Base-by-base conservation (phyloP, 2,329 filamentous ascomycete genomes). In the Cladorrhinum sp. region DNA sequence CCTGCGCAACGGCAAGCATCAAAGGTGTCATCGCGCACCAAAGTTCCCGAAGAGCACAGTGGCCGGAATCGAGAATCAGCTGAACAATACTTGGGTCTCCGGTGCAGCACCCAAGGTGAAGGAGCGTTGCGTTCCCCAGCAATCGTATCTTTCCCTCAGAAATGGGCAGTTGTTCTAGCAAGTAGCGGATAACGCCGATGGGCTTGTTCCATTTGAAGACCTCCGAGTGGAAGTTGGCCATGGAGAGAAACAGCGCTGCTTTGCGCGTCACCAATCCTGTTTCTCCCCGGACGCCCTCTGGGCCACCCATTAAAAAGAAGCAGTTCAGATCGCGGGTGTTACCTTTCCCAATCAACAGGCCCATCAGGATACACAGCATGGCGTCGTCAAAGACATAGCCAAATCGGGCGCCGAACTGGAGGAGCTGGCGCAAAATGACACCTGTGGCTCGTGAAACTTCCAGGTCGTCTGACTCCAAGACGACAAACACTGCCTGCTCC, bases 41-140 rank as follows among this genome's bases (percentile, higher is more conserved):
- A 46, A 28, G 24, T 14, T 18, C 55, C 7, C n/a, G 36, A 39
- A 20, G 23, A 18, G 16, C 14, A 20, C 23, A 49, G 9, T 28
- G 18, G 12, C 55, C 55, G 3, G 9, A 26, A 48, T 23, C 36
- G 16, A 57, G 39, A n/a, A 57, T 26, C 6, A 49, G 23, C 9
- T 48, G 21, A 16, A 48, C 36, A 21, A 48, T 48, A 18, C 16
- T 28, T 21, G 36, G 28, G 16, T 57, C 55, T 24, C 55, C 55
- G 8, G 26, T 57, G 55, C 9, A 16, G 28, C 55, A 57, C 20
- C 30, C 55, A 30, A 57, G 55, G 49, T 57, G 55, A 24, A 57
- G 55, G 24, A 57, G 55, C 36, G 55, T 57, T 14, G 55, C 36
- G n/a, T 57, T 36, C 24, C n/a, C 55, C 12, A 57, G 36, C 16